Conservation (phyloP, 2,329 filamentous ascomycete species). For the Mollisiaceae sp. region DNA sequence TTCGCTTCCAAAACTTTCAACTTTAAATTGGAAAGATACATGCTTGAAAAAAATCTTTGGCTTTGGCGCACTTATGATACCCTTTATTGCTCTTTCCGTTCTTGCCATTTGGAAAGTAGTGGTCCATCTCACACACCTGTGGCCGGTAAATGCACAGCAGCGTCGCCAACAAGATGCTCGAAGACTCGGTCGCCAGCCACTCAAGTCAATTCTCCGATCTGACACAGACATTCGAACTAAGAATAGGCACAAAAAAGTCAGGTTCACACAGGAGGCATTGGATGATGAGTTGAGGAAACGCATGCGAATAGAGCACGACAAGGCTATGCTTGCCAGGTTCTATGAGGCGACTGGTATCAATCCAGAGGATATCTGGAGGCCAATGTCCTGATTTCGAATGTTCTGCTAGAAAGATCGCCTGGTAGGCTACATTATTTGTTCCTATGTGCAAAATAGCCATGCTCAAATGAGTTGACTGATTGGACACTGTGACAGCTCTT, state of each 20-base stretch:
- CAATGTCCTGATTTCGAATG: not conserved
- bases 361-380: not conserved
- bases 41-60: not conserved
- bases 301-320: not conserved
- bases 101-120: not conserved
- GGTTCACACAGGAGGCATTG: not conserved
- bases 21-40: not conserved
- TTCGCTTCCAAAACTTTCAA: not conserved
- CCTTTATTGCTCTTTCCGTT: not conserved
- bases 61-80: not conserved
- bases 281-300: not conserved
- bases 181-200: not conserved
- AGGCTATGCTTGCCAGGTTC: not conserved
- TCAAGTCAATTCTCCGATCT: not conserved
- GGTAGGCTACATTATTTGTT: not conserved
- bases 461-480: not conserved
- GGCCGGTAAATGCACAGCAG: not conserved
- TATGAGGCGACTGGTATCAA: not conserved
- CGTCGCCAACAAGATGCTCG: not conserved
- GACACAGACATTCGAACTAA: not conserved
- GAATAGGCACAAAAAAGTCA: not conserved
- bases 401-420: not conserved
- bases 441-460: not conserved
- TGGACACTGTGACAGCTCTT: not conserved
- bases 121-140: no score